Evolutionary conservation across 1,284 basidiomycete species (phyloP).

Genomic region (Termitomyces sp.): DNA sequence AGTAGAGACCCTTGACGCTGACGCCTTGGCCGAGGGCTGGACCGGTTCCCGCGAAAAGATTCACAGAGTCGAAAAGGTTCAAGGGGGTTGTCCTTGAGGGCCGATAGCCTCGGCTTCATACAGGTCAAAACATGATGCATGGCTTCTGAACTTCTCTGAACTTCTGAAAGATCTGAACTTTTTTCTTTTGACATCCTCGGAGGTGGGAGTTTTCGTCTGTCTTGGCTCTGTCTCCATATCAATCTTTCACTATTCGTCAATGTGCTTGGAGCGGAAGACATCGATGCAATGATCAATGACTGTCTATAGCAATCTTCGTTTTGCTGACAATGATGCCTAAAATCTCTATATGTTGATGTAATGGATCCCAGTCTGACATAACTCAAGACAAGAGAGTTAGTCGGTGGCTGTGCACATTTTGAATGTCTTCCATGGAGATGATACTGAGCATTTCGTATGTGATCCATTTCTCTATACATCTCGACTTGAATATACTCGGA

Average conservation of each 20-base stretch:
- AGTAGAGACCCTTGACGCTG: too few species aligned
- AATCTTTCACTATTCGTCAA: not conserved
- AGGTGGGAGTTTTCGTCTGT: not conserved
- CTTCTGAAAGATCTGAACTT: too few species aligned
- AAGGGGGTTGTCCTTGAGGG: too few species aligned
- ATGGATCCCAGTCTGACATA: not conserved
- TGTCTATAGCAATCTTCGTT: not conserved
- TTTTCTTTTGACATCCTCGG: not conserved
- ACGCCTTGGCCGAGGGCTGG: not conserved
- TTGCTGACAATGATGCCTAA: not conserved
- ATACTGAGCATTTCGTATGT: not conserved
- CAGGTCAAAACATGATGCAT: not conserved
- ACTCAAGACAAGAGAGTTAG: not conserved
- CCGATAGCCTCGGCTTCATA: not conserved
- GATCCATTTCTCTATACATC: not conserved
- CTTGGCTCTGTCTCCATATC: not conserved
- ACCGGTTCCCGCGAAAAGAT: too few species aligned
- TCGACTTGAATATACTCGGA: not conserved
- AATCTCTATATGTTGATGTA: not conserved
- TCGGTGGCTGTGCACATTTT: not conserved
- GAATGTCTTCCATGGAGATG: not conserved
- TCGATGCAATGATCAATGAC: not conserved
- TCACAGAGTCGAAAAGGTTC: too few species aligned
- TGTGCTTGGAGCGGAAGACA: not conserved
- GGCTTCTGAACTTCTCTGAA: not conserved